These are phyloP conservation scores for Monilinia laxa DNA, from an alignment of 2,329 filamentous ascomycete species.

Conservation along the genomic window DNA sequence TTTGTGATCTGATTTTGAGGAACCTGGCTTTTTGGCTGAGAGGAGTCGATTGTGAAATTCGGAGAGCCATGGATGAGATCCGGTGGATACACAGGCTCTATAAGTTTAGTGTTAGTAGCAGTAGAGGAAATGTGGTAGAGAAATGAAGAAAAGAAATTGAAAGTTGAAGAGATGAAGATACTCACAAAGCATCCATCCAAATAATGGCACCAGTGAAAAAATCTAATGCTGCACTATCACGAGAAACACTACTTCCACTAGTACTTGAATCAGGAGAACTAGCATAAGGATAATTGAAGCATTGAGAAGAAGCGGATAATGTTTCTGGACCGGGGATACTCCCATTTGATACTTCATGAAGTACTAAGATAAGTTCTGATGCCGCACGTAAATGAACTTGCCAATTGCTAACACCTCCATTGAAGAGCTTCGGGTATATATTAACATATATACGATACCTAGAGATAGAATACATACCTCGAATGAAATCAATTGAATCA, in stretches of 20 bases:
- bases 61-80: slow-evolving; percentile 43
- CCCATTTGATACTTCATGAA: slow-evolving; percentile 20
- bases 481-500: slow-evolving; percentile 23
- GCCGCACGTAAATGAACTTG: slow-evolving; percentile 52
- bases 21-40: not conserved
- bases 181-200: slow-evolving; percentile 21
- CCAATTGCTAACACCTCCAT: slow-evolving; percentile 50
- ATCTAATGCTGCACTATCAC: slow-evolving; percentile 18
- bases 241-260: slow-evolving; percentile 1
- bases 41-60: slow-evolving; percentile 32
- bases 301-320: slow-evolving; percentile 12
- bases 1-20: slow-evolving; percentile 18
- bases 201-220: slow-evolving; percentile 20
- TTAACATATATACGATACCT: not conserved
- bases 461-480: slow-evolving; percentile 7
- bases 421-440: slow-evolving; percentile 30
- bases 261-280: not conserved
- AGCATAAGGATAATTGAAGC: not conserved
- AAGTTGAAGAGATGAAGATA: not conserved
- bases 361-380: slow-evolving; percentile 47
- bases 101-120: not conserved
- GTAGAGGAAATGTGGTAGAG: not conserved
- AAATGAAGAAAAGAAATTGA: not conserved
- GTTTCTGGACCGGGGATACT: slow-evolving; percentile 14
- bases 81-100: slow-evolving; percentile 47